Conservation (phyloP, 2,329 filamentous ascomycete species). For the Nannizzia gypsea region DNA sequence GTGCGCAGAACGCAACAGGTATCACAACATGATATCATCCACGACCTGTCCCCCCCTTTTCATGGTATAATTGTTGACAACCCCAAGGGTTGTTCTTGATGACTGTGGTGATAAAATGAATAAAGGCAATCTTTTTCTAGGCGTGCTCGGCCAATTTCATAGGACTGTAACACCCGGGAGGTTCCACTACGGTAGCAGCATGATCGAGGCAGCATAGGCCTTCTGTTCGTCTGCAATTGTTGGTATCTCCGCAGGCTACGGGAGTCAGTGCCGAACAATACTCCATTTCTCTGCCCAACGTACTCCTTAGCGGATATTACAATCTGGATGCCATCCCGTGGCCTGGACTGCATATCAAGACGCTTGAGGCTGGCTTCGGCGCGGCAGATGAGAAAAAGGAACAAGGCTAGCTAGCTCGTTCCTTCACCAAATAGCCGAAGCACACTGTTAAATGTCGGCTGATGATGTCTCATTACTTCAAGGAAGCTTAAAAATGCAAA, state of each 20-base stretch:
- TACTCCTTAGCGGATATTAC: background rate
- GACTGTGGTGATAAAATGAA: background rate
- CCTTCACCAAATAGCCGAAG: constrained; percentile 3
- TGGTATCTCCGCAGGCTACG: background rate
- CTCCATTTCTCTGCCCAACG: background rate
- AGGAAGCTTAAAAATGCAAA: background rate
- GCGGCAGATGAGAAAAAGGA: background rate
- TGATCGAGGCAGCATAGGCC: background rate
- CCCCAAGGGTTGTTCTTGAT: background rate
- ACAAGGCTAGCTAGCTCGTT: background rate
- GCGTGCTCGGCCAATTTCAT: background rate
- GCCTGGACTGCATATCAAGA: background rate
- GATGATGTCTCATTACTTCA: background rate
- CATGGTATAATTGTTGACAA: background rate
- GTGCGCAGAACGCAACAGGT: background rate
- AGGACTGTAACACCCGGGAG: background rate
- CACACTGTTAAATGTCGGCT: background rate
- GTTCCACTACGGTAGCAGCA: background rate
- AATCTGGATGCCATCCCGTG: background rate
- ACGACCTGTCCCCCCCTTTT: background rate
- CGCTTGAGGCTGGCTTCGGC: background rate
- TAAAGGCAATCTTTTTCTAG: background rate
- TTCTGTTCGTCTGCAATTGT: background rate
- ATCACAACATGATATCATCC: constrained; percentile 2
- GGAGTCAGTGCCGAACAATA: background rate